These are phyloP conservation scores for Flaveria ramosissima DNA, from an alignment of 129 eudicot genomes.

Conservation along the genomic window DNA sequence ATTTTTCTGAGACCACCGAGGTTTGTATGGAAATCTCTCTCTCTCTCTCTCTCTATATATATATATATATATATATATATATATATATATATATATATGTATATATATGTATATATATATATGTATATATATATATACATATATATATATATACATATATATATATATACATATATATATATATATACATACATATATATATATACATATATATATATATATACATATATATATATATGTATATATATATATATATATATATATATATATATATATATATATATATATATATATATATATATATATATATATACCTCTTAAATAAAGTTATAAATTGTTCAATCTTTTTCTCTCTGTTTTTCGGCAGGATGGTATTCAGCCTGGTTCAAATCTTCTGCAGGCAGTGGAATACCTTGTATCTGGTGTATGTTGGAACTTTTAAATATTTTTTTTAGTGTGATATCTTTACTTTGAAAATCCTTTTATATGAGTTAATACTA, in stretches of 20 bases:
- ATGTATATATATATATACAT: background rate
- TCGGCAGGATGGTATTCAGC: conserved; percentile 82
- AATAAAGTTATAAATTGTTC: conserved; percentile 14
- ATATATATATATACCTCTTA: background rate
- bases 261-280: background rate
- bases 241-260: background rate
- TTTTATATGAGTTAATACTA: background rate
- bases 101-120: background rate
- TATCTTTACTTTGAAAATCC: background rate
- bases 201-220: background rate
- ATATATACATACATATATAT: background rate
- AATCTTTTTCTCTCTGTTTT: conserved; percentile 10
- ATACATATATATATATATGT: background rate
- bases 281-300: background rate
- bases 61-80: background rate
- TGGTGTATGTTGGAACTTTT: conserved; percentile 53
- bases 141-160: background rate
- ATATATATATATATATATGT: background rate
- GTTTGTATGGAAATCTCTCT: conserved; percentile 36
- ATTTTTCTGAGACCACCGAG: conserved; percentile 79
- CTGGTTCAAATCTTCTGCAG: conserved; percentile 84
- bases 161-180: background rate
- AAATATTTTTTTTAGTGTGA: background rate
- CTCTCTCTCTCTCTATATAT: background rate
- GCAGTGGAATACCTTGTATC: conserved; percentile 94